A percentile compares a stretch with the other conserved stretches of the same genome.
phyloP scores from a whole-genome alignment of 805 yeast species.

The Saccharomycodes ludwigii region DNA sequence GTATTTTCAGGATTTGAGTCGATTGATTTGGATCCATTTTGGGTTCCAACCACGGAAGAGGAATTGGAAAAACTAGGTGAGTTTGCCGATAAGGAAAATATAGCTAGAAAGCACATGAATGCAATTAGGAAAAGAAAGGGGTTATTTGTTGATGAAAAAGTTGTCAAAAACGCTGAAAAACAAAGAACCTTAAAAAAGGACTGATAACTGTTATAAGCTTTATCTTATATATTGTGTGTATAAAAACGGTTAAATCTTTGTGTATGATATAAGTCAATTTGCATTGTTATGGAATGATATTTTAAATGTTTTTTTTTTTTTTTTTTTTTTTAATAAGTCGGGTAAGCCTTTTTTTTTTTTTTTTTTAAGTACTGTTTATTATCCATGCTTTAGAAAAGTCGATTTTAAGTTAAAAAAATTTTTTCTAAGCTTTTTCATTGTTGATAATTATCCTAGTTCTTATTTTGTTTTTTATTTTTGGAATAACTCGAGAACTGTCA shows the following conservation, averaged over 20 bases:
- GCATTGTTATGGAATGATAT: too few relatives aligned
- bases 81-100: constrained; percentile 80
- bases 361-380: too few relatives aligned
- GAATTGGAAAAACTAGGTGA: constrained; percentile 92
- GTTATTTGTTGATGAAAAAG: constrained; percentile 76
- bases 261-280: not conserved
- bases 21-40: constrained; percentile 88
- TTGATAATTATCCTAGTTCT: too few relatives aligned
- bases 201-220: constrained; percentile 13
- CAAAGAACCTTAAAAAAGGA: constrained; percentile 79
- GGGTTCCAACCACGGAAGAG: constrained; percentile 98
- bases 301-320: too few relatives aligned
- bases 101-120: constrained; percentile 82
- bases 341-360: too few relatives aligned
- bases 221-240: not conserved
- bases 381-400: too few relatives aligned
- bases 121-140: constrained; percentile 78
- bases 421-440: too few relatives aligned
- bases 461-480: too few relatives aligned
- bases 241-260: not conserved
- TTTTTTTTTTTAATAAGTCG: too few relatives aligned
- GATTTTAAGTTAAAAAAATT: too few relatives aligned
- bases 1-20: constrained; percentile 81
- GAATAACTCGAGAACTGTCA: too few relatives aligned
- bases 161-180: constrained; percentile 85